phyloP scores from a whole-genome alignment of 306 rosid genomes.

The Rubus idaeus region DNA sequence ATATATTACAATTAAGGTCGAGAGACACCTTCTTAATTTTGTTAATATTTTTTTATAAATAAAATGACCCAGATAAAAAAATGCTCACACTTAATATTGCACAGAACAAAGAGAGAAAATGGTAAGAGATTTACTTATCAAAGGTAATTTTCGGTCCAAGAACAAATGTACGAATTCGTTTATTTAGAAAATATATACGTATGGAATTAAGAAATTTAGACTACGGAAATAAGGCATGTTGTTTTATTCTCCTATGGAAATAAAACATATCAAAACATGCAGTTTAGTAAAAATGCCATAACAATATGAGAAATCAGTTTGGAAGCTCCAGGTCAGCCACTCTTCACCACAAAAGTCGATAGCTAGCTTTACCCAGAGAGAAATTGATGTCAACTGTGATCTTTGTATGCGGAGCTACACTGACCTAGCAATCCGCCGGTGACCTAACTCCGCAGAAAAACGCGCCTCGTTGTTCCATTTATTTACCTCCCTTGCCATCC shows the following conservation, averaged over 20 bases:
- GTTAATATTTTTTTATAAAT: too few species aligned
- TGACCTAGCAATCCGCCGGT: slow-evolving; percentile 6
- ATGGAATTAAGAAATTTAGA: neutral
- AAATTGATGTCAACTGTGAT: neutral
- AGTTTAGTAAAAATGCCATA: neutral
- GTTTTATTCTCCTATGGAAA: neutral
- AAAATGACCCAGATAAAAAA: too few species aligned
- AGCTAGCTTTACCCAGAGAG: neutral
- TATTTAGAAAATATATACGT: neutral
- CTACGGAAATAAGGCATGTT: neutral
- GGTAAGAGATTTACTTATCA: neutral
- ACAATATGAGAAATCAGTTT: neutral
- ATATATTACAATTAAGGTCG: too few species aligned
- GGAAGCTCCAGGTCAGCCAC: neutral
- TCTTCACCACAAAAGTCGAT: slow-evolving; percentile 1
- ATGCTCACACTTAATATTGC: neutral
- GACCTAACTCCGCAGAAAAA: neutral
- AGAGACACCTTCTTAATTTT: too few species aligned
- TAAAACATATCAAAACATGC: too few species aligned
- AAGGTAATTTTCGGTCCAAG: too few species aligned
- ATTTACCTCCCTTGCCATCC: slow-evolving; percentile 20
- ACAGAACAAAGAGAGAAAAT: neutral
- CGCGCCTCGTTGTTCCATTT: neutral
- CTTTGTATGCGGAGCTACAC: slow-evolving; percentile 5
- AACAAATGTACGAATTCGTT: neutral